Evolutionary conservation across 2,329 filamentous ascomycete species (phyloP).

Genomic region (Colletotrichum paranaense): DNA sequence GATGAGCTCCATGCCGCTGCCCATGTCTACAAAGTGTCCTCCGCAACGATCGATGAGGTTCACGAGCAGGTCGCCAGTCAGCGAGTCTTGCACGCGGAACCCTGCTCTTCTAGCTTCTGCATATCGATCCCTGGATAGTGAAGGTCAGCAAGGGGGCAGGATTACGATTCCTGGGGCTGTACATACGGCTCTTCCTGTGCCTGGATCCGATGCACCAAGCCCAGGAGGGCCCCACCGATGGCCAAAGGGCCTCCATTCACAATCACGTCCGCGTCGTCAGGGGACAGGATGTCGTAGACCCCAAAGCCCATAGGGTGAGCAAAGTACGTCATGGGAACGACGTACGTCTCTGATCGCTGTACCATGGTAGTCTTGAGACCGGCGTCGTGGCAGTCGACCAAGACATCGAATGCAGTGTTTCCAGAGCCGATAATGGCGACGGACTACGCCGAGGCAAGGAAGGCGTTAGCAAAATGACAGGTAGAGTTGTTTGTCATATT

Average conservation of each 20-base stretch:
- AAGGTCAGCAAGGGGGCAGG: background rate
- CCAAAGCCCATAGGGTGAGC: conserved; percentile 41
- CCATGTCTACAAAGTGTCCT: conserved; percentile 51
- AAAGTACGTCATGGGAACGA: conserved; percentile 47
- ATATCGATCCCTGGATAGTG: conserved; percentile 21
- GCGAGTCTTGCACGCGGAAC: conserved; percentile 24
- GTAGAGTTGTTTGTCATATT: fast-evolving
- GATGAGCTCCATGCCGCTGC: conserved; percentile 44
- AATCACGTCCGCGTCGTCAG: conserved; percentile 39
- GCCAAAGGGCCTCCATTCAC: conserved; percentile 20
- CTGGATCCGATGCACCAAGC: conserved; percentile 14
- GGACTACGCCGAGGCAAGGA: conserved; percentile 24
- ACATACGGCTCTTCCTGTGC: conserved; percentile 28
- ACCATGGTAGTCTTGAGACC: conserved; percentile 48
- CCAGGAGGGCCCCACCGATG: conserved; percentile 15
- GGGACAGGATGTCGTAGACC: conserved; percentile 42
- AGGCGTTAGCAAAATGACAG: background rate
- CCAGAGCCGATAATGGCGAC: conserved; percentile 51
- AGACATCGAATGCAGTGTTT: conserved; percentile 55
- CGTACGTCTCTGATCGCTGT: conserved; percentile 47
- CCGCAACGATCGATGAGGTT: conserved; percentile 45
- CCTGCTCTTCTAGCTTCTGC: conserved; percentile 4
- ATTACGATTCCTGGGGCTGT: background rate
- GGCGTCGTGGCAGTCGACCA: conserved; percentile 46
- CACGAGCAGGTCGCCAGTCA: conserved; percentile 27